Evolutionary conservation across 768 basidiomycete species (phyloP).

Genomic region (Tulasnella sp.): DNA sequence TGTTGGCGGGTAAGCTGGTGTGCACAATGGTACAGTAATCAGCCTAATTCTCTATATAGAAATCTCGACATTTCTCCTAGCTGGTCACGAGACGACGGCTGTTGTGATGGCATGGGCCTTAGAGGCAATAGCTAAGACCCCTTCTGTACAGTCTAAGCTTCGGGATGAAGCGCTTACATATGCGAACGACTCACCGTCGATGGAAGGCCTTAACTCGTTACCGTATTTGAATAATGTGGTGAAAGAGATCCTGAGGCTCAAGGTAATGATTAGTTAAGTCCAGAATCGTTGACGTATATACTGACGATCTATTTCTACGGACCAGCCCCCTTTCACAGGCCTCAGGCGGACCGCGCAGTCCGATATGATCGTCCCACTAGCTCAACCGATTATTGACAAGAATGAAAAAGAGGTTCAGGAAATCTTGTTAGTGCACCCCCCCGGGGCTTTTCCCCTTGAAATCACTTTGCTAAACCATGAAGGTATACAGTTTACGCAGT

Average conservation of each 20-base stretch:
- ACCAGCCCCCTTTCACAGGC: neutral
- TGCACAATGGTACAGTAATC: no score
- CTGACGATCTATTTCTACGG: no score
- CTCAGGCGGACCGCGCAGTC: neutral
- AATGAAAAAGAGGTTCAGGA: neutral
- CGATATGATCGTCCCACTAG: conserved; percentile 12
- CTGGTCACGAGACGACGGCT: conserved; percentile 46
- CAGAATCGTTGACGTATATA: no score
- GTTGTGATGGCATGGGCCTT: conserved; percentile 3
- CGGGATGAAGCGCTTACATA: conserved; percentile 28
- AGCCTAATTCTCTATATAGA: conserved; percentile 33
- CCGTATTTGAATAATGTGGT: conserved; percentile 26
- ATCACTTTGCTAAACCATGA: no score
- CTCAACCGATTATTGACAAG: conserved; percentile 9
- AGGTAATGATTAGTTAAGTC: conserved; percentile 13
- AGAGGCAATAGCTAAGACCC: conserved; percentile 28
- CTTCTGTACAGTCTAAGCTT: conserved; percentile 42
- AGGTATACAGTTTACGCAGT: conserved; percentile 20
- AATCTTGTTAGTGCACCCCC: conserved; percentile 9
- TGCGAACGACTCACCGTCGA: neutral
- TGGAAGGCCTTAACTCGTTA: conserved; percentile 24
- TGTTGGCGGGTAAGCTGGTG: conserved; percentile 43
- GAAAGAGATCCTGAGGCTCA: conserved; percentile 14
- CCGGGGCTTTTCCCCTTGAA: no score
- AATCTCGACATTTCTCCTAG: conserved; percentile 49